A percentile compares a stretch with the other conserved stretches of the same genome.
Evolutionary conservation across 768 basidiomycete genomes (phyloP).

Genomic region (Phlebiopsis flavidoalba): DNA sequence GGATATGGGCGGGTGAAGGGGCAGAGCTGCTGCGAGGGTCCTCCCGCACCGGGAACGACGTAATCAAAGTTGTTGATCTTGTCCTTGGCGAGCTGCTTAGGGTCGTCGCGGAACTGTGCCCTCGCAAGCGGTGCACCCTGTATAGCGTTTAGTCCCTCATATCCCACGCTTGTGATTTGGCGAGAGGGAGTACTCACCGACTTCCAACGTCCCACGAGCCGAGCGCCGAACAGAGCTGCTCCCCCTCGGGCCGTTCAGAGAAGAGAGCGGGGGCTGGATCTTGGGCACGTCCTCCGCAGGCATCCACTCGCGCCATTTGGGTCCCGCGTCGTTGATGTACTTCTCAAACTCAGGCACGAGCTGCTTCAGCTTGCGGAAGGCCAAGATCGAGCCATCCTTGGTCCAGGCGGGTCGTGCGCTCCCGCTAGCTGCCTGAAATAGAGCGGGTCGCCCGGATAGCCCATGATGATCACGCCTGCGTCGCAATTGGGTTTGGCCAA

Average conservation of each 20-base stretch:
- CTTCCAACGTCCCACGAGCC: constrained; percentile 11
- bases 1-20: constrained; percentile 12
- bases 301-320: not conserved
- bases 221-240: constrained; percentile 6
- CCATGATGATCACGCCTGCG: not conserved
- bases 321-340: constrained; percentile 2
- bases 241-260: constrained; percentile 2
- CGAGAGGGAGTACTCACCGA: not conserved
- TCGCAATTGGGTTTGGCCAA: not conserved
- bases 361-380: constrained; percentile 10
- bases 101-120: constrained; percentile 5
- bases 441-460: not conserved
- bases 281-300: not conserved
- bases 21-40: not conserved
- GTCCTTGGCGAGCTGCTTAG: not conserved
- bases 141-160: not conserved
- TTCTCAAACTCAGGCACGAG: constrained; percentile 11
- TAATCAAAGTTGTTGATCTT: constrained; percentile 12
- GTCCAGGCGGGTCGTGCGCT: constrained; percentile 3
- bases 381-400: constrained; percentile 9
- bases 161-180: not conserved
- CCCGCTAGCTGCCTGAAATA: not conserved
- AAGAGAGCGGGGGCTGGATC: not conserved
- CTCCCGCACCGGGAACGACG: not conserved
- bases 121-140: constrained; percentile 6